Conservation (phyloP, 2,329 filamentous ascomycete genomes). For the Ophiostoma piceae region DNA sequence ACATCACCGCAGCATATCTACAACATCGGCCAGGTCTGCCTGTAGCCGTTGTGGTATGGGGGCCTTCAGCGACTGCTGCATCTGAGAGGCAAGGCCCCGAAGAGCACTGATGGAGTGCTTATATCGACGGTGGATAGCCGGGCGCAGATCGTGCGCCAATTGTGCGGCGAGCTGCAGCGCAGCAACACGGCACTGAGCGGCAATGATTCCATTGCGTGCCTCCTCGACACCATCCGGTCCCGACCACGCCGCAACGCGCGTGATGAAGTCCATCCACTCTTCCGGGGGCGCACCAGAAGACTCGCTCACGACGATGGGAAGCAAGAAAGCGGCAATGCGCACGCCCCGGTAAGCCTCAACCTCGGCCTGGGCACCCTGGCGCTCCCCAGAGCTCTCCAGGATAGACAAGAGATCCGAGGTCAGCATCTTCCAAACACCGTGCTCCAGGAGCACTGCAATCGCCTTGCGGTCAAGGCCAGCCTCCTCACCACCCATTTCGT, state of each 20-base stretch:
- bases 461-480: constrained; percentile 37
- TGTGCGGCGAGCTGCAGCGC: constrained; percentile 22
- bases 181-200: constrained; percentile 44
- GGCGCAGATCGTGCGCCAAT: constrained; percentile 2
- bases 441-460: constrained; percentile 41
- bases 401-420: constrained; percentile 46
- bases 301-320: constrained; percentile 48
- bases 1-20: constrained; percentile 17
- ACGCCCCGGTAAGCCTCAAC: constrained; percentile 43
- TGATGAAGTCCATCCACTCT: constrained; percentile 54
- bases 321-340: constrained; percentile 52
- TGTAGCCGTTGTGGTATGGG: background rate
- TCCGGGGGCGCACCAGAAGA: constrained; percentile 39
- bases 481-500: constrained; percentile 30
- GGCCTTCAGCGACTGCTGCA: background rate
- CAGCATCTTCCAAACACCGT: constrained; percentile 52
- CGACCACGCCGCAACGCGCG: constrained; percentile 46
- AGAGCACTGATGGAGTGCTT: constrained; percentile 48
- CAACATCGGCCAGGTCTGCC: constrained; percentile 28
- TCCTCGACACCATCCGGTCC: constrained; percentile 42
- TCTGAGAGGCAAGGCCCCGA: constrained; percentile 40
- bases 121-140: constrained; percentile 37
- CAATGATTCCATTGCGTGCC: constrained; percentile 33
- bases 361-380: background rate
- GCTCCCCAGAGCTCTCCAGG: constrained; percentile 31